Evolutionary conservation across 2,329 filamentous ascomycete species (phyloP).

Genomic region (Fusarium secorum): DNA sequence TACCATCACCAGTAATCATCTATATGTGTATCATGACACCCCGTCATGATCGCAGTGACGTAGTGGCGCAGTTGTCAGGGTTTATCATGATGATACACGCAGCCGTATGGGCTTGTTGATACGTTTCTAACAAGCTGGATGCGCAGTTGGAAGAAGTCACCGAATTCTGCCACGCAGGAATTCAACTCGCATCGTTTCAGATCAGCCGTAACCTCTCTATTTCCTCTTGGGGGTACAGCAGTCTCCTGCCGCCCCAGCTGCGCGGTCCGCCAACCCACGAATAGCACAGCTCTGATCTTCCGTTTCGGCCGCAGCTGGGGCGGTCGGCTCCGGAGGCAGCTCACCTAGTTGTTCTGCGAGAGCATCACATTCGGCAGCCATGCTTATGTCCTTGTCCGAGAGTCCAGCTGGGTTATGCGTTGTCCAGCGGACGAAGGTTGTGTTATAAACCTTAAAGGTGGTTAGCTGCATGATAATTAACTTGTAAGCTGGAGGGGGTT

Average conservation of each 20-base stretch:
- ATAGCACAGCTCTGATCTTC: conserved; percentile 46
- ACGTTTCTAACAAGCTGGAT: background rate
- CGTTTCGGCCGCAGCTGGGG: conserved; percentile 29
- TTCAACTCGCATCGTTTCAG: background rate
- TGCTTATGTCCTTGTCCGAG: conserved; percentile 67
- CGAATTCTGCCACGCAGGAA: background rate
- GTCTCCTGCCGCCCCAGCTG: conserved; percentile 56
- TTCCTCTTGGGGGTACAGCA: conserved; percentile 61
- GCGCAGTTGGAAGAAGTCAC: background rate
- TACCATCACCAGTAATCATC: background rate
- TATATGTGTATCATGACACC: background rate
- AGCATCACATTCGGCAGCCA: conserved; percentile 70
- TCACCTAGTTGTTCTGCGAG: conserved; percentile 66
- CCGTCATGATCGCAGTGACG: background rate
- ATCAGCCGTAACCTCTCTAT: conserved; percentile 26
- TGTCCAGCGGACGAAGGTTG: conserved; percentile 75
- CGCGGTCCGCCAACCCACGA: conserved; percentile 57
- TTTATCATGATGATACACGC: background rate
- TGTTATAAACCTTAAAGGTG: conserved; percentile 69
- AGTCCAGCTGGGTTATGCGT: conserved; percentile 73
- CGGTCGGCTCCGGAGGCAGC: conserved; percentile 46
- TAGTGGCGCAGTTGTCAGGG: too few relatives aligned
- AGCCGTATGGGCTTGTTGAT: background rate
- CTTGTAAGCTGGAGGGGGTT: background rate
- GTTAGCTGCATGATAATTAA: conserved; percentile 2